Evolutionary conservation across 306 rosid genomes (phyloP).

Genomic region (Pyrus communis): DNA sequence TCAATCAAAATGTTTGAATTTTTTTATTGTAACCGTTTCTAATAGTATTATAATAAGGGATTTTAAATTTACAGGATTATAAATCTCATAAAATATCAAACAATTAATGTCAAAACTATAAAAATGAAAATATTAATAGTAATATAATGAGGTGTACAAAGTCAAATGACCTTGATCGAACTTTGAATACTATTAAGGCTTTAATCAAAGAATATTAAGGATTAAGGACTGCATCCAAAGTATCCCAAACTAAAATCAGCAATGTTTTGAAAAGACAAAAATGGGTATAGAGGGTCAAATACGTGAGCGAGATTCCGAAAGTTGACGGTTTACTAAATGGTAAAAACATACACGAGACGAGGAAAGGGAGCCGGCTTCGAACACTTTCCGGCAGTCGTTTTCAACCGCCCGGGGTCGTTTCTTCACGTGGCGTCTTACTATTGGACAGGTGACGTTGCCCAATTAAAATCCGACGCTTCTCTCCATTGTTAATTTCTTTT

Average conservation of each 20-base stretch:
- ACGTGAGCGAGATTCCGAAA: constrained; percentile 6
- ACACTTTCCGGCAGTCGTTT: constrained; percentile 21
- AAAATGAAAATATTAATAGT: too few species aligned
- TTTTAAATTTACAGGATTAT: too few species aligned
- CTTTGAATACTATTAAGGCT: too few species aligned
- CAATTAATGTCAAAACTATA: too few species aligned
- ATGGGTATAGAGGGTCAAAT: neutral
- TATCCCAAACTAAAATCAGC: neutral
- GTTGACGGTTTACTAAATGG: constrained; percentile 1
- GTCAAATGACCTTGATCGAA: too few species aligned
- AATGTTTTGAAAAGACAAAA: neutral
- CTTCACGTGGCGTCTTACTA: constrained; percentile 21
- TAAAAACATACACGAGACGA: neutral
- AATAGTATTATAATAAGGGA: too few species aligned
- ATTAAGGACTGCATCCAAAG: too few species aligned
- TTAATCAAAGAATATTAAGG: too few species aligned
- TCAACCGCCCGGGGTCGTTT: constrained; percentile 27
- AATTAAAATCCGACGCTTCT: neutral
- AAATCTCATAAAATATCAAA: too few species aligned
- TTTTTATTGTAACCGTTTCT: too few species aligned
- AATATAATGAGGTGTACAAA: too few species aligned
- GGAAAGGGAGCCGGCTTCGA: neutral
- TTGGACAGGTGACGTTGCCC: constrained; percentile 27
- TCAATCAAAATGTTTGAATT: too few species aligned
- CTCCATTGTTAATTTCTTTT: neutral